These are phyloP conservation scores for Lecanicillium sp. DNA, from an alignment of 2,329 filamentous ascomycete species.

Conservation along the genomic window DNA sequence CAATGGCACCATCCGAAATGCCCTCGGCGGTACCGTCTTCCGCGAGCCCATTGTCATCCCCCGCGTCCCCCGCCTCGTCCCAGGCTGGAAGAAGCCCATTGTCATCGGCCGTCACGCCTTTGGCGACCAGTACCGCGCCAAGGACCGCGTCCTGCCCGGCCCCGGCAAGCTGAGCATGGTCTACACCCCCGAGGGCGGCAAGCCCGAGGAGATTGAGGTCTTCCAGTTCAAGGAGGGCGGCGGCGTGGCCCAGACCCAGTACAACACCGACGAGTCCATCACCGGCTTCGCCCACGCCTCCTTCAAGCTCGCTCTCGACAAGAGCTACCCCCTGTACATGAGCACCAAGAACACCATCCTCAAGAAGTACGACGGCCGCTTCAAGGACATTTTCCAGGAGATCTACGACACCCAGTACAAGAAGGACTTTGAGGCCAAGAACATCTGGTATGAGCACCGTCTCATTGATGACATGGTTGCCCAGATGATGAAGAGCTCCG, in stretches of 20 bases:
- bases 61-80: constrained; percentile 84
- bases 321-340: constrained; percentile 94
- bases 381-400: constrained; percentile 99
- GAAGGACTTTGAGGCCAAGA: constrained; percentile 80
- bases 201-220: constrained; percentile 82
- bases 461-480: constrained; percentile 99
- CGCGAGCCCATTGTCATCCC: constrained; percentile 97
- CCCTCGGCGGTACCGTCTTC: constrained; percentile 90
- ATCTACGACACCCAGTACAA: constrained; percentile 86
- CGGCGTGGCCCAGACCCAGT: constrained; percentile 88
- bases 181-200: constrained; percentile 76
- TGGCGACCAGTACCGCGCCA: constrained; percentile 96
- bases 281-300: constrained; percentile 88
- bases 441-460: constrained; percentile 98
- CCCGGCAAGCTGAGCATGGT: constrained; percentile 90
- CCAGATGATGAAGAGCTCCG: constrained; percentile 98
- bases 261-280: constrained; percentile 97
- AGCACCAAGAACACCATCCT: constrained; percentile 99
- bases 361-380: constrained; percentile 96
- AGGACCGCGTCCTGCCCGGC: constrained; percentile 77
- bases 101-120: constrained; percentile 98
- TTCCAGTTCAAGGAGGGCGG: constrained; percentile 82
- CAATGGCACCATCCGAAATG: constrained; percentile 79
- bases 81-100: constrained; percentile 98
- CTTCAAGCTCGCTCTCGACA: constrained; percentile 89